Evolutionary conservation across 2,329 filamentous ascomycete genomes (phyloP).

Genomic region (Gnomoniopsis smithogilvyi): DNA sequence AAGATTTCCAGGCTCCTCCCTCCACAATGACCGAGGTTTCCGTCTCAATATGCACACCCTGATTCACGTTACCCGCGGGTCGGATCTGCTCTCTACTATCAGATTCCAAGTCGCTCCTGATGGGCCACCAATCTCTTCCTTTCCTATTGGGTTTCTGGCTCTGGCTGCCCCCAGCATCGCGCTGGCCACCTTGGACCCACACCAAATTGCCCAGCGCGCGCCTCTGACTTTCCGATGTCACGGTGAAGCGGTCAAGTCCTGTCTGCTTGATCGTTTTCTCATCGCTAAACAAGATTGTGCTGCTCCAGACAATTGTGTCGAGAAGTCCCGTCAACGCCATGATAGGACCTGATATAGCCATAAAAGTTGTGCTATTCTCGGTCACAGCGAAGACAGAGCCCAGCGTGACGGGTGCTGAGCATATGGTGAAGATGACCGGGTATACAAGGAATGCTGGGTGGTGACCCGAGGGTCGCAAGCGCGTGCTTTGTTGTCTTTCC

Average conservation of each 20-base stretch:
- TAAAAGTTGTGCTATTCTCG: slow-evolving; percentile 24
- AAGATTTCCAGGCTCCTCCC: neutral
- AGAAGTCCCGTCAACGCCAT: neutral
- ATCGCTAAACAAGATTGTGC: slow-evolving; percentile 42
- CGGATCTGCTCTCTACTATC: neutral
- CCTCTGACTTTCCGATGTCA: neutral
- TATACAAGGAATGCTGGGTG: neutral
- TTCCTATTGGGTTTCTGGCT: neutral
- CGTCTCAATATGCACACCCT: neutral
- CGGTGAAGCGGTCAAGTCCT: neutral
- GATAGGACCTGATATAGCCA: slow-evolving; percentile 33
- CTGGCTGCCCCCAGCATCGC: neutral
- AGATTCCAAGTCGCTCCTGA: neutral
- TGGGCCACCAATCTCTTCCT: neutral
- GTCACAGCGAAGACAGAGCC: slow-evolving; percentile 34
- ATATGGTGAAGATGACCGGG: neutral
- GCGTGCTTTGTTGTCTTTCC: slow-evolving; percentile 17
- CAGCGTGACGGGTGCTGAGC: neutral
- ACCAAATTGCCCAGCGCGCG: neutral
- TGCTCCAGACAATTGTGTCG: neutral
- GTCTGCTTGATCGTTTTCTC: slow-evolving; percentile 18
- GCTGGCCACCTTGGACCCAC: neutral
- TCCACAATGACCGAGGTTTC: neutral
- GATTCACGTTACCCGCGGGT: neutral
- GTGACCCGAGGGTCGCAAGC: slow-evolving; percentile 22